These are phyloP conservation scores for Serendipita vermifera DNA, from an alignment of 768 basidiomycete genomes.

Conservation along the genomic window DNA sequence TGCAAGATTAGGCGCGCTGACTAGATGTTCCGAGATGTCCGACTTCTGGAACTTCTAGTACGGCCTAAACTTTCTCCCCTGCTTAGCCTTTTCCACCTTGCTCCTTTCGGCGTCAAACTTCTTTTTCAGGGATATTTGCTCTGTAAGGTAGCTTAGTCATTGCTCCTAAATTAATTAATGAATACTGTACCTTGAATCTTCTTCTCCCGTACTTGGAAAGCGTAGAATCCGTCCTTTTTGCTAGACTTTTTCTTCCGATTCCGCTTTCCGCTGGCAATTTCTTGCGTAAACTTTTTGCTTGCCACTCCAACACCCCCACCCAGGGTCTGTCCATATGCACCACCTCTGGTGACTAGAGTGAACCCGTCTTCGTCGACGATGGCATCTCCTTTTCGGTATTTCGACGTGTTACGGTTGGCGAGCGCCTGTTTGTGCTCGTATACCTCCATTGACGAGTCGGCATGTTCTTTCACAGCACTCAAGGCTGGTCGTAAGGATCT, in stretches of 20 bases:
- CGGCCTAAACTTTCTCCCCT: slow-evolving; percentile 71
- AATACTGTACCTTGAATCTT: slow-evolving; percentile 57
- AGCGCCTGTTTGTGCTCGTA: slow-evolving; percentile 58
- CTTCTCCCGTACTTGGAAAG: slow-evolving; percentile 44
- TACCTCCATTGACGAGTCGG: slow-evolving; percentile 60
- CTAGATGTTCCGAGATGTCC: no score
- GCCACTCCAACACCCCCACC: slow-evolving; percentile 65
- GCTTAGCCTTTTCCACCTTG: slow-evolving; percentile 67
- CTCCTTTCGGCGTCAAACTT: slow-evolving; percentile 85
- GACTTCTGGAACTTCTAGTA: no score
- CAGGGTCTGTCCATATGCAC: slow-evolving; percentile 75
- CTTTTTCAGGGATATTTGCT: slow-evolving; percentile 47
- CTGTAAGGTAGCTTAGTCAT: slow-evolving; percentile 23
- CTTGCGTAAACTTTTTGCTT: slow-evolving; percentile 40
- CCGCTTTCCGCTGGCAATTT: slow-evolving; percentile 18
- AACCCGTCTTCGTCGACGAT: slow-evolving; percentile 92
- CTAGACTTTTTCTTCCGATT: slow-evolving; percentile 20
- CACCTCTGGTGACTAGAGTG: slow-evolving; percentile 85
- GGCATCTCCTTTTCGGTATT: slow-evolving; percentile 72
- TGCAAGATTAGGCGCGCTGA: no score
- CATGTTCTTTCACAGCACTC: slow-evolving; percentile 58
- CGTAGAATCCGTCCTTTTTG: slow-evolving; percentile 26
- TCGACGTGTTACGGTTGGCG: slow-evolving; percentile 43
- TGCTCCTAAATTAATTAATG: not conserved
- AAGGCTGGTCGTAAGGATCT: slow-evolving; percentile 61